Conservation (phyloP, 495 filamentous ascomycete genomes). For the Penicillium lagena region DNA sequence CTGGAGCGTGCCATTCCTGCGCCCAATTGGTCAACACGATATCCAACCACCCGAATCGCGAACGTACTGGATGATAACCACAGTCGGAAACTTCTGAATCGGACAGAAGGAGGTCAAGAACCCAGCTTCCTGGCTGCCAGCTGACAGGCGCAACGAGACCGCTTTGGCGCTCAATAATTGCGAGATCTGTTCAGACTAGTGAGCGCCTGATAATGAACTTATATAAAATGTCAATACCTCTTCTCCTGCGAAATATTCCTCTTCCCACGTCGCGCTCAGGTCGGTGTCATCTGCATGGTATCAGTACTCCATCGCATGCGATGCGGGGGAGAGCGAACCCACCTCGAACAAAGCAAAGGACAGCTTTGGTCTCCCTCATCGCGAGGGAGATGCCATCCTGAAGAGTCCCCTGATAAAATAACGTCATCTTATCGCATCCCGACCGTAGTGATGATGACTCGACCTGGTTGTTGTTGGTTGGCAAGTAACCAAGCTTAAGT, state of each 20-base stretch:
- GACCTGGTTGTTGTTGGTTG: too few relatives aligned
- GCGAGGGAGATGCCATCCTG: slow-evolving; percentile 73
- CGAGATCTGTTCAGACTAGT: slow-evolving; percentile 27
- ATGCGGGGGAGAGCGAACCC: slow-evolving; percentile 40
- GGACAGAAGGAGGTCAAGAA: slow-evolving; percentile 78
- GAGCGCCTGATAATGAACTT: not conserved
- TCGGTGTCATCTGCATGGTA: slow-evolving; percentile 51
- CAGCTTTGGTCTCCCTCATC: slow-evolving; percentile 55
- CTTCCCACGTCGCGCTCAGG: slow-evolving; percentile 69
- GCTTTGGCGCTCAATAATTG: slow-evolving; percentile 48
- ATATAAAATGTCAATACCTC: slow-evolving; percentile 34
- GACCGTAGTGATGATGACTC: not conserved
- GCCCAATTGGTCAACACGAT: not conserved
- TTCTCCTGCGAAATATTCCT: slow-evolving; percentile 58
- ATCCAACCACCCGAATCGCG: not conserved
- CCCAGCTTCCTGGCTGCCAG: slow-evolving; percentile 69
- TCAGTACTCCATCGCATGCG: slow-evolving; percentile 10
- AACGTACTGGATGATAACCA: slow-evolving; percentile 69
- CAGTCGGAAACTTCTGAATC: slow-evolving; percentile 61
- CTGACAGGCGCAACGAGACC: slow-evolving; percentile 60
- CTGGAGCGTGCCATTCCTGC: slow-evolving; percentile 53
- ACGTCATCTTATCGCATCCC: slow-evolving; percentile 22
- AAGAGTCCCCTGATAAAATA: slow-evolving; percentile 77
- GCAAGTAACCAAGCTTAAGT: not conserved
- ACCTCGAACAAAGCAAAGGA: slow-evolving; percentile 68